Conservation (phyloP, 345 rosid genomes). For the Abelmoschus esculentus region DNA sequence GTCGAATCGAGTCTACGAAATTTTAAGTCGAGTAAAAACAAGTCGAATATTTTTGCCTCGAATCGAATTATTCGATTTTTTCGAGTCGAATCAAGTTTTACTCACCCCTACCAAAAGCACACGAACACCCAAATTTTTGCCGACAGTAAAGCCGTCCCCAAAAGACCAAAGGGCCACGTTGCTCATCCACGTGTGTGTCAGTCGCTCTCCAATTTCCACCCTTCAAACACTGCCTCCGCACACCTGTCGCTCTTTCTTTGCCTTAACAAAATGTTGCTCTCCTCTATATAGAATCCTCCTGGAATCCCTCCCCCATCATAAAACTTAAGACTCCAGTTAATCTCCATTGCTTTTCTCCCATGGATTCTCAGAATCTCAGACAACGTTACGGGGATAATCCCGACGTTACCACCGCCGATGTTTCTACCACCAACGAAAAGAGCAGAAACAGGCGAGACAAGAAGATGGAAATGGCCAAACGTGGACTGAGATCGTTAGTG, state of each 20-base stretch:
- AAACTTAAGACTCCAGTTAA: neutral
- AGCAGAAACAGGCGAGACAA: slow-evolving; percentile 23
- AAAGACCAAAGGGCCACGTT: neutral
- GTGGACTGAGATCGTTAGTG: slow-evolving; percentile 52
- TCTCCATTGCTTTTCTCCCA: neutral
- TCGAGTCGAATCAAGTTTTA: too few species aligned
- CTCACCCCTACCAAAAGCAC: neutral
- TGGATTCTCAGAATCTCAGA: slow-evolving; percentile 55
- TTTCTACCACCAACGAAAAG: slow-evolving; percentile 11
- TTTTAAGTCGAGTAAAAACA: too few species aligned
- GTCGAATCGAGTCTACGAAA: too few species aligned
- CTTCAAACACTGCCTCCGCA: slow-evolving; percentile 12
- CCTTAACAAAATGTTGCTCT: slow-evolving; percentile 2
- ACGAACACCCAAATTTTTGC: neutral
- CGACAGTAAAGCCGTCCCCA: neutral
- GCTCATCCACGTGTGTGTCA: slow-evolving; percentile 5
- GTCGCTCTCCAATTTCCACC: slow-evolving; percentile 1
- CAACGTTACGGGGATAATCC: slow-evolving; percentile 35
- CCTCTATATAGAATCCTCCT: slow-evolving; percentile 7
- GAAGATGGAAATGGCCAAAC: slow-evolving; percentile 59
- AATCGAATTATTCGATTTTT: too few species aligned
- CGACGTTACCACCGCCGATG: slow-evolving; percentile 7
- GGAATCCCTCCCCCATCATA: slow-evolving; percentile 10
- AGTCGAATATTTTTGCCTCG: too few species aligned
- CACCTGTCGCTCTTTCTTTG: slow-evolving; percentile 30